phyloP scores from a whole-genome alignment of 352 stramenopile genomes.

The Globisporangium cederbergense region DNA sequence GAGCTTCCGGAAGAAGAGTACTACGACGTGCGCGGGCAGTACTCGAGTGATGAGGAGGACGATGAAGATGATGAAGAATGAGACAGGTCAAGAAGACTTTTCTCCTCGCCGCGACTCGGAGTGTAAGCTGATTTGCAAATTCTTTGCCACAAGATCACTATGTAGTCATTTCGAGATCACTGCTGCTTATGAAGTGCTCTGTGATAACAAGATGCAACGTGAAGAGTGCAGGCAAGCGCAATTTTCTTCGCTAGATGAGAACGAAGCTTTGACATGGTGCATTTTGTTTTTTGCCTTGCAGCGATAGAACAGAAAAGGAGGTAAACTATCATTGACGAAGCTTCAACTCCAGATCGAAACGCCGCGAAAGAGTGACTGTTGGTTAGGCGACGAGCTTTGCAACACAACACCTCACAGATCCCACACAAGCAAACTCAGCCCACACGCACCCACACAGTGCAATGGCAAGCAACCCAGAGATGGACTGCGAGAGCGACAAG shows the following conservation, averaged over 20 bases:
- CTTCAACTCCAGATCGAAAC: neutral
- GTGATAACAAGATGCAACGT: neutral
- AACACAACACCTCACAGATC: neutral
- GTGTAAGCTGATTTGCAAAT: no score
- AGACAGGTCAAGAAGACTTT: neutral
- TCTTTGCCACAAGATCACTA: neutral
- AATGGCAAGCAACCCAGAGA: constrained; percentile 39
- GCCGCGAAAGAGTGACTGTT: neutral
- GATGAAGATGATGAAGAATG: constrained; percentile 40
- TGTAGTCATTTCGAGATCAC: no score
- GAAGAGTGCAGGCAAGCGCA: neutral
- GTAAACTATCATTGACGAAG: neutral
- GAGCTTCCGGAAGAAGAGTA: constrained; percentile 67
- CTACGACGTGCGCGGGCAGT: constrained; percentile 72
- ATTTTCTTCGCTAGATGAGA: neutral
- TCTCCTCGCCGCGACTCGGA: neutral
- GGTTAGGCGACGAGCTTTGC: neutral
- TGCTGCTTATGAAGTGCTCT: neutral
- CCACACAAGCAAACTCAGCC: neutral
- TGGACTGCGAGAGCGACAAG: constrained; percentile 31
- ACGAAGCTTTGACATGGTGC: neutral
- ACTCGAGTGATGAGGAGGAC: constrained; percentile 76
- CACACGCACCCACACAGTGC: neutral
- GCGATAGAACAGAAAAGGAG: no score
- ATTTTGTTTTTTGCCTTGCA: neutral